Evolutionary conservation across 2,329 filamentous ascomycete genomes (phyloP).

Genomic region (Ophiostoma angusticollis): DNA sequence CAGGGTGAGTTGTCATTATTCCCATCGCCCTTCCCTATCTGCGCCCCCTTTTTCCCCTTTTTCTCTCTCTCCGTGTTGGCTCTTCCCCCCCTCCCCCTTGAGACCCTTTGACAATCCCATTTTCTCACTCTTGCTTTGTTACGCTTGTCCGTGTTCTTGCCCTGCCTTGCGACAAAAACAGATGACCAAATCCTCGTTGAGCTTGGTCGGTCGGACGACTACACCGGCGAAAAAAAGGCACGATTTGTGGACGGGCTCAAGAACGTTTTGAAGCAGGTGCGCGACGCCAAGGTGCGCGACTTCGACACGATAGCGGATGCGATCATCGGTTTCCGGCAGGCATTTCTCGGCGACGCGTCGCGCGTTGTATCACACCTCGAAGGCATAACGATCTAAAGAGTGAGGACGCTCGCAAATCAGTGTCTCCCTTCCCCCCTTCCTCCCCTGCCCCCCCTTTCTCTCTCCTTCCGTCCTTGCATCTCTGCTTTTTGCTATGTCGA

Average conservation of each 20-base stretch:
- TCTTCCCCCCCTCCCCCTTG: conserved; percentile 16
- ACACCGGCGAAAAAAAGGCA: conserved; percentile 45
- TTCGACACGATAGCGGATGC: conserved; percentile 53
- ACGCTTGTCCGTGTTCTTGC: conserved; percentile 14
- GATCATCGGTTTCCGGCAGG: conserved; percentile 53
- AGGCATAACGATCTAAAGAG: conserved; percentile 7
- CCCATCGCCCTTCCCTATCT: conserved; percentile 7
- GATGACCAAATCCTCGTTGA: conserved; percentile 63
- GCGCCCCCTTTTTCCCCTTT: conserved; percentile 6
- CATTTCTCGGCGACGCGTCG: conserved; percentile 50
- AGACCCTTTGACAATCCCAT: conserved; percentile 34
- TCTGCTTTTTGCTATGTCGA: no score
- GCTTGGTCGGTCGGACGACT: conserved; percentile 53
- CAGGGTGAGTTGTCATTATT: conserved; percentile 50
- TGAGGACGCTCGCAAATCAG: not conserved
- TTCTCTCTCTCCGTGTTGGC: not conserved
- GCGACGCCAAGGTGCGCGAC: conserved; percentile 47
- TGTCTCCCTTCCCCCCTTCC: not conserved
- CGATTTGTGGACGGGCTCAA: conserved; percentile 51
- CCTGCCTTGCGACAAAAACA: conserved; percentile 32
- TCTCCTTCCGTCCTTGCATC: no score
- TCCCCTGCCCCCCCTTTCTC: not conserved
- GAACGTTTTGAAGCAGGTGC: conserved; percentile 46
- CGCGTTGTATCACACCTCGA: conserved; percentile 42
- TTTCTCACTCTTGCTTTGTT: conserved; percentile 13